Evolutionary conservation across 768 basidiomycete species (phyloP).

Genomic region (Russula vinacea): DNA sequence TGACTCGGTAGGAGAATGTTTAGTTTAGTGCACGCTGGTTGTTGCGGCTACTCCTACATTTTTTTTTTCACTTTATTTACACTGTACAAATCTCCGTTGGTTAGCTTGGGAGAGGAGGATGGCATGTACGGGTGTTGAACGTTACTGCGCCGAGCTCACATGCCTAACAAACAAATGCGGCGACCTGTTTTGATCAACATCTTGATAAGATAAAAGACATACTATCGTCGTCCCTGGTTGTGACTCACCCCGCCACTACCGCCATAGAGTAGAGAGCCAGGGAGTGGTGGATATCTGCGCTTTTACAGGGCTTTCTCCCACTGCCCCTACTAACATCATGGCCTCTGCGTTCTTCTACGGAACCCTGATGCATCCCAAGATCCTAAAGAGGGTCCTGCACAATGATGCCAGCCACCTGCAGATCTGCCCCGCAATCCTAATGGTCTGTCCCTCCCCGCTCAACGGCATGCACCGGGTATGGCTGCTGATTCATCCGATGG

Average conservation of each 20-base stretch:
- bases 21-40: no score
- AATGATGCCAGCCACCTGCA: constrained; percentile 61
- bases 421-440: constrained; percentile 70
- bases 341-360: constrained; percentile 80
- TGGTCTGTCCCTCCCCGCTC: constrained; percentile 44
- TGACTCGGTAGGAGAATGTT: no score
- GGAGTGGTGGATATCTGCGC: background rate
- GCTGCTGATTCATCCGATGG: background rate
- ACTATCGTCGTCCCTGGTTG: no score
- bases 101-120: no score
- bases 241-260: background rate
- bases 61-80: no score
- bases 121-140: no score
- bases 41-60: no score
- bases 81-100: no score
- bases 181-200: no score
- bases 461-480: background rate
- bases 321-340: constrained; percentile 31
- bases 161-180: no score
- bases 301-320: background rate
- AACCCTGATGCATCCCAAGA: constrained; percentile 83
- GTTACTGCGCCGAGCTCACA: no score
- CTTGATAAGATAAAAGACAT: no score
- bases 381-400: constrained; percentile 71
- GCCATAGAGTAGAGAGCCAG: background rate